Evolutionary conservation across 306 rosid species (phyloP).

Genomic region (Geum urbanum): DNA sequence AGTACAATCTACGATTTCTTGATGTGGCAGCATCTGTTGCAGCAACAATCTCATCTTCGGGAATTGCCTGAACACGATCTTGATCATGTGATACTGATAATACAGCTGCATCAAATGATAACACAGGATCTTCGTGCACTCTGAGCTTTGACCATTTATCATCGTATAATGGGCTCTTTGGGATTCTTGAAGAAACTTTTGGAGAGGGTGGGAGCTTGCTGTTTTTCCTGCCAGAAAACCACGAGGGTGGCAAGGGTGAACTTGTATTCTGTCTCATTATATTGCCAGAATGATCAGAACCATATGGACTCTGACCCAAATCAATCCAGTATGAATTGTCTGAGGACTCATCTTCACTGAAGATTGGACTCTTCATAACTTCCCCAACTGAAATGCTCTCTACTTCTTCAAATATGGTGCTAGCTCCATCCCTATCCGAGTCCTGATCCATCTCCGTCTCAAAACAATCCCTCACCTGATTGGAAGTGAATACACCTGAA

Average conservation of each 20-base stretch:
- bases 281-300: constrained; percentile 67
- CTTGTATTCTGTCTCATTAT: constrained; percentile 49
- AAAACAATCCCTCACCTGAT: constrained; percentile 86
- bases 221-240: constrained; percentile 62
- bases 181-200: constrained; percentile 46
- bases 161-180: constrained; percentile 64
- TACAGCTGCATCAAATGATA: constrained; percentile 96
- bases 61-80: constrained; percentile 69
- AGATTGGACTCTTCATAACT: constrained; percentile 92
- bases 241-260: constrained; percentile 74
- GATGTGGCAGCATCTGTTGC: constrained; percentile 39
- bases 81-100: constrained; percentile 68
- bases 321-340: constrained; percentile 93
- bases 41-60: constrained; percentile 59
- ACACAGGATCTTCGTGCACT: constrained; percentile 49
- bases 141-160: constrained; percentile 45
- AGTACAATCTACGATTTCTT: constrained; percentile 30
- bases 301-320: constrained; percentile 91
- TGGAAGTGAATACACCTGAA: constrained; percentile 83
- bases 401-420: constrained; percentile 89
- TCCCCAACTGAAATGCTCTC: constrained; percentile 92
- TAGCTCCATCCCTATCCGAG: constrained; percentile 92
- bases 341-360: constrained; percentile 94
- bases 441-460: constrained; percentile 95
- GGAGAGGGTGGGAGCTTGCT: constrained; percentile 52